Evolutionary conservation across 345 rosid genomes (phyloP), one percentile per base, ranked within the genome.

Genomic region (Salix suchowensis): DNA sequence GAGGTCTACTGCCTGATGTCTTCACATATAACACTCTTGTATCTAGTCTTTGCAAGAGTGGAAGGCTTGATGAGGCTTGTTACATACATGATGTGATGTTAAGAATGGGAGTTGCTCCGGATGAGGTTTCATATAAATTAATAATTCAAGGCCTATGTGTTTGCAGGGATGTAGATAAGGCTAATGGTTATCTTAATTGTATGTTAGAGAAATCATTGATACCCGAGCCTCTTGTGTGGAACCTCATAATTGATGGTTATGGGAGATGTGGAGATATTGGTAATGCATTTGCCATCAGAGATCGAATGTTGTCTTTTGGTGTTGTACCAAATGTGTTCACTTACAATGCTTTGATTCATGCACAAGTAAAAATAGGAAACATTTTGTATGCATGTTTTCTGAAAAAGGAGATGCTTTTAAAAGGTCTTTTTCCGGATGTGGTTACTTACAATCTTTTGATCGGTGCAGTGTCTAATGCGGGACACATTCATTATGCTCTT

Each of bases 381-480:
- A 52, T 83, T 34, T 61, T 37, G 42, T 88, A 74, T 73, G 94
- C 93, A 8, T 78, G 70, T 79, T 58, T 58, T 72, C 72, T 91
- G 6, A 90, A 78, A 87, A 79, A 81, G 75, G 85, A 88, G 76
- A 91, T 90, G 92, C 78, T 69, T 69, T 80, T 48, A 30, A 74
- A 80, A 67, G 87, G 82, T 40, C 68, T 88, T 75, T 74, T 70
- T 34, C 90, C 93, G 37, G 92, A 93, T 86, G 83, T 86, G 60
- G 85, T 91, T 42, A 93, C 92, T 3, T 91, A 91, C 74, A 93
- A 93, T 86, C 82, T 93, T 77, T 82, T 91, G 74, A 65, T 93
- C 62, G 91, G 94, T 67, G 85, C 79, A 72, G 89, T 89, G 52
- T 86, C 87, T 80, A 86, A 85, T 30, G 64, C 61, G 21, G 80